Percentiles rank a stretch among this genome's conserved stretches.
Evolutionary conservation across 2,329 filamentous ascomycete genomes (phyloP).

Genomic region (Corinectria fuckeliana): DNA sequence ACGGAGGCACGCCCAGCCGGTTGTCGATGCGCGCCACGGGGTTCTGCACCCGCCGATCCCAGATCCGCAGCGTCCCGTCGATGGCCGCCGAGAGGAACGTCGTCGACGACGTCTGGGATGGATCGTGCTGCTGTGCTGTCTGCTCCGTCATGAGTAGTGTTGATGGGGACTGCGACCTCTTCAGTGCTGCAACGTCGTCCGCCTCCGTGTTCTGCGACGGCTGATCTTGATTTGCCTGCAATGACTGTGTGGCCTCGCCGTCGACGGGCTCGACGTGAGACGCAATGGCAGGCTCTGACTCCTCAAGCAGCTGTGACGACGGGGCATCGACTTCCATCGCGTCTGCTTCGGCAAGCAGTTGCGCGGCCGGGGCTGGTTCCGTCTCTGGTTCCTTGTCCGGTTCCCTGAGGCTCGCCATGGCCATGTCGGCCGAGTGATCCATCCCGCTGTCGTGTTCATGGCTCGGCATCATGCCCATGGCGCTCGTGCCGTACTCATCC

Average conservation of each 20-base stretch:
- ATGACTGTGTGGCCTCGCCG: constrained; percentile 7
- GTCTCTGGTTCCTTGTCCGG: constrained; percentile 37
- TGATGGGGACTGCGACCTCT: constrained; percentile 33
- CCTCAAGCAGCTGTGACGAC: constrained; percentile 18
- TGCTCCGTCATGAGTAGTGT: constrained; percentile 45
- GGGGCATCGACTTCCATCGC: constrained; percentile 42
- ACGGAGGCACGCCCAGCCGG: constrained; percentile 80
- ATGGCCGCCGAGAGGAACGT: constrained; percentile 90
- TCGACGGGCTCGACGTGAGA: constrained; percentile 13
- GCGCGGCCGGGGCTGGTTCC: constrained; percentile 37
- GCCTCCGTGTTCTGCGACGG: constrained; percentile 15
- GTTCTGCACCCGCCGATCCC: constrained; percentile 81
- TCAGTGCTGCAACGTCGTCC: constrained; percentile 15
- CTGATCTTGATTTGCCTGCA: constrained; percentile 15
- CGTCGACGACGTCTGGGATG: constrained; percentile 69
- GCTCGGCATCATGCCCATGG: constrained; percentile 64
- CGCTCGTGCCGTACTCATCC: constrained; percentile 75
- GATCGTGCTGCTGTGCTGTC: constrained; percentile 54
- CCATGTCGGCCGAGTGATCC: constrained; percentile 52
- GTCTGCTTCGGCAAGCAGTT: constrained; percentile 32
- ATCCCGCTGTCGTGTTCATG: constrained; percentile 49
- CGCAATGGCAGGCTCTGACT: constrained; percentile 20
- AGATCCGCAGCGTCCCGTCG: constrained; percentile 88
- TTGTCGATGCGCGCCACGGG: constrained; percentile 82
- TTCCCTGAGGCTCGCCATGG: constrained; percentile 45